Conservation (phyloP, 2,329 filamentous ascomycete genomes). For the Pseudogymnoascus sp. region DNA sequence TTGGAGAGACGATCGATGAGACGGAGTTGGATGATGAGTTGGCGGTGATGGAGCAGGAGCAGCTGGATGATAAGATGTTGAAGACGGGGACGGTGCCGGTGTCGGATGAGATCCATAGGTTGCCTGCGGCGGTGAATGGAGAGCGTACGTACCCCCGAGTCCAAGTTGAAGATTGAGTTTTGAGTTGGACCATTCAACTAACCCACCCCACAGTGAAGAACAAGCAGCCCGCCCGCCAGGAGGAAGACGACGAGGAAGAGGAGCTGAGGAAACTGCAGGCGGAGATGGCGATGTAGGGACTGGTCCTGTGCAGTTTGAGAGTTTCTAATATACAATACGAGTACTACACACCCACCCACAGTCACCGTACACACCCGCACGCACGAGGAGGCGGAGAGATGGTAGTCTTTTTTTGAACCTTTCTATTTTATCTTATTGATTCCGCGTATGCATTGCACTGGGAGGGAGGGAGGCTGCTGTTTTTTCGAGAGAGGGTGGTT, state of each 20-base stretch:
- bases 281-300: constrained; percentile 83
- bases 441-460: not conserved
- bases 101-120: constrained; percentile 62
- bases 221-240: constrained; percentile 39
- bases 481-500: not conserved
- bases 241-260: constrained; percentile 92
- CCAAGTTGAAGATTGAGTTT: constrained; percentile 17
- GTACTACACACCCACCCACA: not conserved
- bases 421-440: not conserved
- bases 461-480: not conserved
- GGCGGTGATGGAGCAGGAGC: constrained; percentile 80
- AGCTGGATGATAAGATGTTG: constrained; percentile 88
- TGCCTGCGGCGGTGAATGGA: constrained; percentile 66
- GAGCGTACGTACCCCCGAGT: constrained; percentile 53
- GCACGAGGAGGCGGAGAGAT: not conserved
- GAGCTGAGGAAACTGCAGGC: constrained; percentile 88
- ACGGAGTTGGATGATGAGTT: constrained; percentile 78
- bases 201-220: constrained; percentile 36
- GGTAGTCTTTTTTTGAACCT: not conserved
- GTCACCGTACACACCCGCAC: not conserved
- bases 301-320: not conserved
- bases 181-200: not conserved
- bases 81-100: constrained; percentile 80
- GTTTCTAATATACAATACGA: not conserved
- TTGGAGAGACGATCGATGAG: constrained; percentile 70